Base-by-base conservation (phyloP, 2,329 filamentous ascomycete genomes). In the Cladosporium sp. region DNA sequence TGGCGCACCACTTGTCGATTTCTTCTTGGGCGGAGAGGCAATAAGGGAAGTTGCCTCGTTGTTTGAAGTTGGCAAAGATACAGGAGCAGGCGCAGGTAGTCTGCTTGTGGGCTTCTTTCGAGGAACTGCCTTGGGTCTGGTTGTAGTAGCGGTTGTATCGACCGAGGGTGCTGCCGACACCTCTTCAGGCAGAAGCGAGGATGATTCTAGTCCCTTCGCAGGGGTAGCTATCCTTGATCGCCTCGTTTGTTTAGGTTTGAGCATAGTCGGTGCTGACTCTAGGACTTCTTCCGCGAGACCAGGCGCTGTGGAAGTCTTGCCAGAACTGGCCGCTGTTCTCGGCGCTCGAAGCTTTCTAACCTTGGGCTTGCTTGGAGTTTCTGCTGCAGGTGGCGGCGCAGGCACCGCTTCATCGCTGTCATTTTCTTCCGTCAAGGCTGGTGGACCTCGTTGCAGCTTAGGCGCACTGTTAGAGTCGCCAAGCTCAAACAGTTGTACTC, bases 171-270 rank as follows among this genome's bases (percentile, higher is more conserved):
- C 7, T 53, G 35, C 17, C 6, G 28, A 28, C 8, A 44, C 24
- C 3, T 39, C 44, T 36, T 25, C 25, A 3, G 51, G 20, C 13
- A 25, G 10, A 24, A 57, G 17, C 12, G 58, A 28, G 34, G 48
- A n/a, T 24, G 48, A 20, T 6, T 49, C 40, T 15, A 25, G 12
- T 42, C 61, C 60, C 57, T 71, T 69, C 7, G 69, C 71, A 24
- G 71, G 70, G 12, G 71, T 72, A 6, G 70, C 70, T 35, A 73
- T 66, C 7, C 68, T 65, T 15, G 69, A 71, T 20, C 67, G 64
- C 42, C 65, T 70, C 13, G 50, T 17, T 4, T 59, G 59, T 34
- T 60, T 59, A 10, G 51, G 37, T 39, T 60, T 58, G 13, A 50
- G 25, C 19, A 51, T 45, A 9, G 48, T 42, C 7, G 61, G 58